Conservation (phyloP, 768 basidiomycete genomes). For the Sarcodon aspratus region DNA sequence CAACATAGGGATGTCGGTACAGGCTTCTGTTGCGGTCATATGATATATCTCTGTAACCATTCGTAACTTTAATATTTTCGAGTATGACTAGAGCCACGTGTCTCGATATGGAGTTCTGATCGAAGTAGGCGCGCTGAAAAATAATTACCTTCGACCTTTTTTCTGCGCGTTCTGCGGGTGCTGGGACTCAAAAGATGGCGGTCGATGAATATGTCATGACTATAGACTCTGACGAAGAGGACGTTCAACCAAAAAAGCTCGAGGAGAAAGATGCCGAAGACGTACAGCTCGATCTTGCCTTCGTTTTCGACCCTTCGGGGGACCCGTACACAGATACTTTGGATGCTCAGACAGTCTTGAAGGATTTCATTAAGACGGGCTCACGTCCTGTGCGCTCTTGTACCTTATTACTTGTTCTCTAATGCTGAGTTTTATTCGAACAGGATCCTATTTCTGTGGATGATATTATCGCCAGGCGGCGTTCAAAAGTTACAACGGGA, state of each 20-base stretch:
- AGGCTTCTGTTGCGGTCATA: too few relatives aligned
- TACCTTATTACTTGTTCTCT: not conserved
- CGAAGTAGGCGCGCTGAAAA: too few relatives aligned
- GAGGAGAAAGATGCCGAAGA: conserved; percentile 33
- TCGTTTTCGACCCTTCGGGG: conserved; percentile 69
- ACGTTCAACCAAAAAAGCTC: conserved; percentile 14
- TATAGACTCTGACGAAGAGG: conserved; percentile 71
- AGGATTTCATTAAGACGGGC: conserved; percentile 51
- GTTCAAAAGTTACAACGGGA: conserved; percentile 25
- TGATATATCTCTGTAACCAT: too few relatives aligned
- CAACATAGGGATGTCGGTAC: too few relatives aligned
- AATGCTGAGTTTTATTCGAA: conserved; percentile 1
- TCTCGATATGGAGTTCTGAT: too few relatives aligned
- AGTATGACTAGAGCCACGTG: too few relatives aligned
- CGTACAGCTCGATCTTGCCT: conserved; percentile 64
- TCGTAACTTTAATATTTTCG: too few relatives aligned
- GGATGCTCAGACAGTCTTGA: conserved; percentile 24
- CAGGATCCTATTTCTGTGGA: conserved; percentile 81
- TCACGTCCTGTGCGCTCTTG: conserved; percentile 44
- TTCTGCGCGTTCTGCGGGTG: too few relatives aligned
- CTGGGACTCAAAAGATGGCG: too few relatives aligned
- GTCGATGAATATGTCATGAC: conserved; percentile 69
- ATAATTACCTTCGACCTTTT: too few relatives aligned
- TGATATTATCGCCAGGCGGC: conserved; percentile 79
- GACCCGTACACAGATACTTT: conserved; percentile 56